phyloP scores from a whole-genome alignment of 129 eudicot genomes.

The Arctium minus region DNA sequence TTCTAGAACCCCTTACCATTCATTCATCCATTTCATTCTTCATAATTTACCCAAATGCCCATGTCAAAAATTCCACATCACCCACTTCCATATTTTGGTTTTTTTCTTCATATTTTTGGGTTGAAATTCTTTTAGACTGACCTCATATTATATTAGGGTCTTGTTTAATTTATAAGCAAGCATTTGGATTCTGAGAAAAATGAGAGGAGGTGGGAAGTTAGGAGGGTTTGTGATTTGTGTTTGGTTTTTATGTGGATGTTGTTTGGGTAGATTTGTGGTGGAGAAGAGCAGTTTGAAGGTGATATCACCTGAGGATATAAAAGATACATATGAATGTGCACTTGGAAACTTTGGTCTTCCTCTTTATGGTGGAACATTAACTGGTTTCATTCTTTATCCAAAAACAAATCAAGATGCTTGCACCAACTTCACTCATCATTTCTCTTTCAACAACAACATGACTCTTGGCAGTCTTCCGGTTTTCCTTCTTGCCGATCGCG shows the following conservation, averaged over 20 bases:
- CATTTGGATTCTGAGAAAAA: neutral
- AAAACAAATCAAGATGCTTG: constrained; percentile 52
- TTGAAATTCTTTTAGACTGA: too few species aligned
- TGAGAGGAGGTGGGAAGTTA: constrained; percentile 33
- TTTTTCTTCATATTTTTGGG: too few species aligned
- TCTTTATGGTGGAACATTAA: constrained; percentile 64
- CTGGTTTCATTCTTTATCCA: constrained; percentile 54
- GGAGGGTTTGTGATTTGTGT: constrained; percentile 26
- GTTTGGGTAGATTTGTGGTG: constrained; percentile 58
- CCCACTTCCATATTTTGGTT: too few species aligned
- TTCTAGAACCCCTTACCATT: neutral
- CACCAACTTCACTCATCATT: constrained; percentile 33
- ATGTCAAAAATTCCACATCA: too few species aligned
- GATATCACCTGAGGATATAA: constrained; percentile 54
- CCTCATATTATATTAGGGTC: too few species aligned
- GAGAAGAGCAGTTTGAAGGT: constrained; percentile 70
- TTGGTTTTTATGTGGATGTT: constrained; percentile 36
- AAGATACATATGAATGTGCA: constrained; percentile 56
- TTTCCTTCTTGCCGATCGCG: constrained; percentile 78
- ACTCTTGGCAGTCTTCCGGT: constrained; percentile 59
- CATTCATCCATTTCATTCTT: too few species aligned
- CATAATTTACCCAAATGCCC: neutral
- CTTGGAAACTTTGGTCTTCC: constrained; percentile 75
- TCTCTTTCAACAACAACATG: constrained; percentile 41
- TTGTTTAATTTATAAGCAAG: too few species aligned